Conservation (phyloP, 1,284 basidiomycete genomes). For the Sphaerobolus stellatus region DNA sequence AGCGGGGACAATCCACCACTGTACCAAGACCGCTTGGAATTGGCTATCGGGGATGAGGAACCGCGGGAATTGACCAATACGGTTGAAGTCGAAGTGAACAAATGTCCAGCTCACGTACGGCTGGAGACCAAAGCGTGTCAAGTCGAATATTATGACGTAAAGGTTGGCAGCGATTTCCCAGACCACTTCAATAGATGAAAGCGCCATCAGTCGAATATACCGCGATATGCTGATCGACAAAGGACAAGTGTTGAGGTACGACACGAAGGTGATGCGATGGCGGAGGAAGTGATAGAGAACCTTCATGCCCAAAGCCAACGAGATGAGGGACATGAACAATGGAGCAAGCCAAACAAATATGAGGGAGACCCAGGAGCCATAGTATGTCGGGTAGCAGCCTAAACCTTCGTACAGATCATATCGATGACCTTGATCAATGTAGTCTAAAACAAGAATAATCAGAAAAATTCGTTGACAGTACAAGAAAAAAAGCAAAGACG, state of each 20-base stretch:
- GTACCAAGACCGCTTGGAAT: neutral
- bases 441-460: conserved; percentile 31
- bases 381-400: conserved; percentile 49
- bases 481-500: conserved; percentile 20
- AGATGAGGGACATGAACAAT: conserved; percentile 19
- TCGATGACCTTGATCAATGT: conserved; percentile 52
- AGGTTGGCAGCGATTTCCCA: conserved; percentile 19
- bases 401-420: conserved; percentile 58
- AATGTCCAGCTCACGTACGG: conserved; percentile 31
- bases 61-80: conserved; percentile 31
- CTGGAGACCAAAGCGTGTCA: conserved; percentile 21
- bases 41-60: neutral
- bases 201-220: conserved; percentile 37
- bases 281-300: conserved; percentile 7
- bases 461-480: neutral
- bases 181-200: conserved; percentile 29
- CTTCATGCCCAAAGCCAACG: conserved; percentile 26
- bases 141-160: conserved; percentile 16
- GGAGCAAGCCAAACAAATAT: conserved; percentile 24
- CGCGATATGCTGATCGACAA: conserved; percentile 29
- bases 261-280: conserved; percentile 5
- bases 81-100: conserved; percentile 31
- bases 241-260: neutral
- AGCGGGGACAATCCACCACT: conserved; percentile 21
- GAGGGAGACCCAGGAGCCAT: conserved; percentile 23